phyloP scores from a whole-genome alignment of 1,284 basidiomycete genomes.

The Ganoderma boninense region DNA sequence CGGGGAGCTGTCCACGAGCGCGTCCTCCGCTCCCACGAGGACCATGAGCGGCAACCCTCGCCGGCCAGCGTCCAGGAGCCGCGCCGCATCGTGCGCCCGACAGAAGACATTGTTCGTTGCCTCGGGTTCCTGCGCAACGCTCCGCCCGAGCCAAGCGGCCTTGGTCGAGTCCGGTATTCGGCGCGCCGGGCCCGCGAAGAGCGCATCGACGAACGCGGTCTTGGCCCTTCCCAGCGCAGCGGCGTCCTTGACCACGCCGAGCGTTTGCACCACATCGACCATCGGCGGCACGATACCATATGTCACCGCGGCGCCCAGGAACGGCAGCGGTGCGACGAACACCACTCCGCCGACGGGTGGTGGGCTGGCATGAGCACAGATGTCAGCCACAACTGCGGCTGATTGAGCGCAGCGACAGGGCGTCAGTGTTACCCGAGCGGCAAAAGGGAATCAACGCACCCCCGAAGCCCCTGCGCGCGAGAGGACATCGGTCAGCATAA shows the following conservation, averaged over 20 bases:
- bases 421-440: background rate
- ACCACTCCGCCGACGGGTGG: conserved; percentile 33
- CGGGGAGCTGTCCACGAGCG: conserved; percentile 28
- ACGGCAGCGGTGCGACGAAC: conserved; percentile 33
- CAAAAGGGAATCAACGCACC: conserved; percentile 8
- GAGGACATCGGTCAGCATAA: background rate
- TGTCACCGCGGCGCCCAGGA: conserved; percentile 29
- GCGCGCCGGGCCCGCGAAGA: conserved; percentile 30
- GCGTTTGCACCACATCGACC: conserved; percentile 23
- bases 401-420: background rate
- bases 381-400: conserved; percentile 35
- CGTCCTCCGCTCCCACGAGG: conserved; percentile 33
- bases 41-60: conserved; percentile 35
- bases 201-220: conserved; percentile 31
- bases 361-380: conserved; percentile 28
- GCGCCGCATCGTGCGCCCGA: conserved; percentile 28
- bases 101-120: conserved; percentile 22
- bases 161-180: conserved; percentile 27
- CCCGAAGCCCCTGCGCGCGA: conserved; percentile 9
- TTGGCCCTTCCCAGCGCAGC: conserved; percentile 28
- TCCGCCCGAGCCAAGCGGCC: conserved; percentile 34
- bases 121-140: conserved; percentile 27
- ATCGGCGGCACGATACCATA: conserved; percentile 27
- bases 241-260: conserved; percentile 28
- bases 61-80: conserved; percentile 32